Base-by-base conservation (phyloP, 148 eudicot species). In the Tetragonia tetragonoides region DNA sequence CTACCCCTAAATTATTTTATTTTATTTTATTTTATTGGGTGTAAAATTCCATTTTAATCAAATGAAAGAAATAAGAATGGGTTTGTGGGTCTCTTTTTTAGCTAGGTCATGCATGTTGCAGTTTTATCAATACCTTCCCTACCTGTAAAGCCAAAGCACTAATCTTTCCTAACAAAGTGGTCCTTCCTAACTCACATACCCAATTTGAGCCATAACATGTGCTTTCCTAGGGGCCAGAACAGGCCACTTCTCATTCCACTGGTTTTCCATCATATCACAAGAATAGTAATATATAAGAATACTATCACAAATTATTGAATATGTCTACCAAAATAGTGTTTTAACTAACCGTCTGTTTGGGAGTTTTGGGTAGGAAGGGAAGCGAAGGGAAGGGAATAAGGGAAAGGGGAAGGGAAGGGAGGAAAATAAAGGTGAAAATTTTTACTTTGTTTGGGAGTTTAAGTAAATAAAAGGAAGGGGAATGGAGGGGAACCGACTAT, bases 111-210 rank as follows among this genome's bases (percentile, higher is more conserved):
- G 40, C 38, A 67, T 41, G 68, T 75, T 20, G 59, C 18, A n/a
- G 44, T 76, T 66, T 23, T 56, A 70, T 75, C 15, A 72, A 24
- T 70, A 41, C 59, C 40, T 56, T 20, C 76, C 73, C 74, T 66
- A 81, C 70, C 65, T 73, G 67, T 82, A 73, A 82, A 77, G 81
- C 80, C 73, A 77, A 72, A 67, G 78, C 78, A 82, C 81, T 77
- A 82, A 61, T 68, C 17, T 67, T 61, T 24, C 63, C 67, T 64
- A 47, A 68, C 53, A 68, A 21, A 66, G 77, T 81, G 84, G 80
- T 73, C 78, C 68, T 72, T 68, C 68, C 41, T 9, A 28, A 60
- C 49, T 65, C 40, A 46, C 66, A 40, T 42, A 77, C 68, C 69
- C 78, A 70, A 70, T 75, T 75, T 62, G 70, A 77, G 23, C 68